Evolutionary conservation across 2,329 filamentous ascomycete genomes (phyloP).

Genomic region (Apiospora phragmitis): DNA sequence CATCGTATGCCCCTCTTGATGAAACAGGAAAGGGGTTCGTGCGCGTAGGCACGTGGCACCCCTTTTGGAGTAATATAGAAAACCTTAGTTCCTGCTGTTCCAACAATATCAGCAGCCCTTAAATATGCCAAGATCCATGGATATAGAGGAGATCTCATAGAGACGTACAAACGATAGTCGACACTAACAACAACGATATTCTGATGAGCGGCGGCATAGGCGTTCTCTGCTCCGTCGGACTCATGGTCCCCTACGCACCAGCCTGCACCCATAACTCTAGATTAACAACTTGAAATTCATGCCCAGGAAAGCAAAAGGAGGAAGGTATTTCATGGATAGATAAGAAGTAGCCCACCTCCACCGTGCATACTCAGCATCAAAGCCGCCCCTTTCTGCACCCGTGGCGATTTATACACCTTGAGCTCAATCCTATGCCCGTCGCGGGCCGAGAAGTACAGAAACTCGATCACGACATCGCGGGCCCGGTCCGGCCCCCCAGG

Average conservation of each 20-base stretch:
- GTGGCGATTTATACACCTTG: constrained; percentile 35
- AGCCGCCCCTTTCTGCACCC: constrained; percentile 21
- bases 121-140: too few species aligned
- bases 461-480: constrained; percentile 33
- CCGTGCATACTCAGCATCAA: constrained; percentile 38
- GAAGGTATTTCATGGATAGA: not conserved
- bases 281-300: not conserved
- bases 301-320: not conserved
- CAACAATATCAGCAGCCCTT: too few species aligned
- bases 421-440: constrained; percentile 36
- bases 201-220: constrained; percentile 32
- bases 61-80: too few species aligned
- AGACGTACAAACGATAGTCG: constrained; percentile 36
- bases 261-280: constrained; percentile 16
- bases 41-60: too few species aligned
- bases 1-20: too few species aligned
- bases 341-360: constrained; percentile 25
- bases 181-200: constrained; percentile 39
- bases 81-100: too few species aligned
- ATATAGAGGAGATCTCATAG: too few species aligned
- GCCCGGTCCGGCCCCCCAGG: constrained; percentile 33
- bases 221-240: constrained; percentile 36
- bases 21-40: too few species aligned
- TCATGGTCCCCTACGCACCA: constrained; percentile 35
- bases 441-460: constrained; percentile 29